phyloP scores from a whole-genome alignment of 169 alveolate species.

The Perkinsus marinus region DNA sequence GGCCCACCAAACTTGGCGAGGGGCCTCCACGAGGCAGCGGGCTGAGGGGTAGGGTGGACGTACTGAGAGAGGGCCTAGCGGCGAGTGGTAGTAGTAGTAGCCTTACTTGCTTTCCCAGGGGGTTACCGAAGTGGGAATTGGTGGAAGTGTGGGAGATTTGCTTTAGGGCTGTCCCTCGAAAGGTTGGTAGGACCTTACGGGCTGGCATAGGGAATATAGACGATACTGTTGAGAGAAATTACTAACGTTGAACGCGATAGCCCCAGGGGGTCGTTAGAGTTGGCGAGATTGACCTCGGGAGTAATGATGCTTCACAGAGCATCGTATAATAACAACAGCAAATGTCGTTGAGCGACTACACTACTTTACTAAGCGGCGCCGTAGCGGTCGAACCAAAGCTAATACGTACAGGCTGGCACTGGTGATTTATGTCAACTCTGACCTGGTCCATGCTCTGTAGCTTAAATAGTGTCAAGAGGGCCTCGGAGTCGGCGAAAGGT shows the following conservation, averaged over 20 bases:
- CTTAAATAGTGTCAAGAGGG: background rate
- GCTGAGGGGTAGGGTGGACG: background rate
- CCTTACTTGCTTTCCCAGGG: background rate
- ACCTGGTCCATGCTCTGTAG: background rate
- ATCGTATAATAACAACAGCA: background rate
- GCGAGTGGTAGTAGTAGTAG: no score
- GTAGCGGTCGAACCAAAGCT: background rate
- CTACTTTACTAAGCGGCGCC: background rate
- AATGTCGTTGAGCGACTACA: background rate
- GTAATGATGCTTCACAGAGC: background rate
- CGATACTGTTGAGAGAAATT: no score
- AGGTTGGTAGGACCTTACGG: background rate
- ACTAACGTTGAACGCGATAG: no score
- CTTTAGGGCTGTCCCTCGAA: background rate
- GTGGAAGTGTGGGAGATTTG: background rate
- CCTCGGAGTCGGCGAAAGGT: background rate
- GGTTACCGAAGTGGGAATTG: background rate
- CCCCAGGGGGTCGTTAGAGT: no score
- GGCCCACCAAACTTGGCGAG: background rate
- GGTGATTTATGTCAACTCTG: background rate
- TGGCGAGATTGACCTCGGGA: no score
- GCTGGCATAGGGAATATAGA: background rate
- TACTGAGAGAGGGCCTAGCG: no score
- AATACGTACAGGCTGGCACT: background rate
- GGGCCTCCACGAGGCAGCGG: background rate